Evolutionary conservation across 169 alveolate genomes (phyloP), one percentile per base, ranked within the genome.

Genomic region (Nephromyces sp.): DNA sequence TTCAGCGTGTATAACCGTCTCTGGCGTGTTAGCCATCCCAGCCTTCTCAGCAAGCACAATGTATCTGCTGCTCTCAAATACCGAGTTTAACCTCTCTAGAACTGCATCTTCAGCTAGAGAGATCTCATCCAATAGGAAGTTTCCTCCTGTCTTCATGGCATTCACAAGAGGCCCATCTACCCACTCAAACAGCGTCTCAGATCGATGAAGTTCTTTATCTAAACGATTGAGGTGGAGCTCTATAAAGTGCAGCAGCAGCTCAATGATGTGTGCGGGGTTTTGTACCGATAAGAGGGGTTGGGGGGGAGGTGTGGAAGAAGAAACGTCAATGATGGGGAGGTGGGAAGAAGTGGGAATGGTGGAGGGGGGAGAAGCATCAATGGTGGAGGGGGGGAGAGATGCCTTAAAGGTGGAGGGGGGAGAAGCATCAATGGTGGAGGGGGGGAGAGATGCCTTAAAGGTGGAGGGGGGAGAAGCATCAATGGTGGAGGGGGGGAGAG

Each of bases 21-120:
- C 72, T 27, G 31, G 28, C 1, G 67, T 53, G 1, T 25, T 28
- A 5, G 75, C 77, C 1, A 70, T 75, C n/a, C 80, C 74, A 3
- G 86, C 86, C 74, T 84, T 82, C 78, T 84, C 90, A 2, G 86
- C 84, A 28, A 84, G 79, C 28, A 84, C 72, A 21, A 84, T 61
- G 53, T 63, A 73, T 76, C 80, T 66, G 78, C 86, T 94, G 31
- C 92, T 86, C 82, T 98, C 99, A 72, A 97, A 91, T 3, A 95
- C 97, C 22, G 99, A 94, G 81, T 98, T 98, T 78, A 98, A 82
- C 61, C 99, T 92, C 86, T 98, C 99, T 66, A 98, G 74, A 4
- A 97, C 99, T 21, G 99, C 93, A 70, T 97, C 99, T 73, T 95
- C 97, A 0, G 98, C 98, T 69, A 98, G 88, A 3, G 98, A 94